phyloP scores from a whole-genome alignment of 768 basidiomycete genomes.

The Botryobasidium botryosum region DNA sequence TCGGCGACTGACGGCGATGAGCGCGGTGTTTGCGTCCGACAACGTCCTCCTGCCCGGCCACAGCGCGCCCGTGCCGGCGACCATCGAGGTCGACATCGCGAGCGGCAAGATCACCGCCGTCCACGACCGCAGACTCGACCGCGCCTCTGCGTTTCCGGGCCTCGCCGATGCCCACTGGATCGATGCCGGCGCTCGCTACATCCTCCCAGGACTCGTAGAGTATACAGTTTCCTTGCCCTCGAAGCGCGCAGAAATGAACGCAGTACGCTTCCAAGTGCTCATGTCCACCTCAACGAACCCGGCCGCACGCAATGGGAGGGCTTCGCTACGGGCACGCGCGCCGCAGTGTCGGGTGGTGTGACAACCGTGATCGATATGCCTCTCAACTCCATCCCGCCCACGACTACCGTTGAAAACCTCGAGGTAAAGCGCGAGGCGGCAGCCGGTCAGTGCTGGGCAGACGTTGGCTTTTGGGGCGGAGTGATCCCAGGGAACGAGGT shows the following conservation, averaged over 20 bases:
- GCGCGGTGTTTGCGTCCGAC: constrained; percentile 33
- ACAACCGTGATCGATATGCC: constrained; percentile 97
- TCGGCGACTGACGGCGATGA: no score
- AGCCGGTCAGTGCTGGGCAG: constrained; percentile 51
- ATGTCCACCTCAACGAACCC: constrained; percentile 89
- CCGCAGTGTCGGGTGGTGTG: constrained; percentile 86
- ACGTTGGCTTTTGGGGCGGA: constrained; percentile 91
- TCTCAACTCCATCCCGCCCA: constrained; percentile 91
- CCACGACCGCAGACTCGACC: constrained; percentile 20
- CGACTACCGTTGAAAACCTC: constrained; percentile 69
- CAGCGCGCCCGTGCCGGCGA: constrained; percentile 39
- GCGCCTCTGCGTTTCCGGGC: constrained; percentile 17
- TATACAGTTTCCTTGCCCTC: constrained; percentile 17
- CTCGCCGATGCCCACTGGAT: constrained; percentile 26
- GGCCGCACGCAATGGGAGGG: constrained; percentile 92
- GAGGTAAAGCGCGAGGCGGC: constrained; percentile 56
- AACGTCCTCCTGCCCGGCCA: constrained; percentile 39
- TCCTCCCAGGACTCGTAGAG: constrained; percentile 76
- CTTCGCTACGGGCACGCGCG: constrained; percentile 77
- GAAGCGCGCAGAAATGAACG: background rate
- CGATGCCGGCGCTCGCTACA: constrained; percentile 37
- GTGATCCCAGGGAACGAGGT: constrained; percentile 86
- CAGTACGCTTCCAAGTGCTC: constrained; percentile 36
- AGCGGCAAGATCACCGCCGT: constrained; percentile 48
- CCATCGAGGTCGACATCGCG: constrained; percentile 37